Evolutionary conservation across 805 yeast species (phyloP), one percentile per base, ranked within the genome.

Genomic region (Kazachstania bromeliacearum): DNA sequence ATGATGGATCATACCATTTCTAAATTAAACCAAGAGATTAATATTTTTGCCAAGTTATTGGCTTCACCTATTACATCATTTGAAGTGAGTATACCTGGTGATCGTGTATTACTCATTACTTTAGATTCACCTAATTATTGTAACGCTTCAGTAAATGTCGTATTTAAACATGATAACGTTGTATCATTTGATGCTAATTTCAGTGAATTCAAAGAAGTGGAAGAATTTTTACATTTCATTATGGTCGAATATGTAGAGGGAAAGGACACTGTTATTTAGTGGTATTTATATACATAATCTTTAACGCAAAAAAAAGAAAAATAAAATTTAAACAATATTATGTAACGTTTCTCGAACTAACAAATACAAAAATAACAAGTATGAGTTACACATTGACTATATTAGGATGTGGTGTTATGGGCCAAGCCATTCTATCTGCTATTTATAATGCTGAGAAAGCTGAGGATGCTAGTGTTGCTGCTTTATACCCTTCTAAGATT

Each of bases 361-460:
- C n/a, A n/a, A n/a, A n/a, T n/a, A n/a, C n/a, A n/a, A n/a, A n/a
- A n/a, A n/a, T 15, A 24, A 17, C 19, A 26, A 39, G 24, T 9
- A 52, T 51, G 59, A 48, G 50, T 31, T 74, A 73, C 63, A 79
- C 85, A 4, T 63, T 89, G 36, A 71, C 88, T 13, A 77, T 92
- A 21, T 68, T 92, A 37, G 99, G 96, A 24, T 77, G 95, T 51
- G 99, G 99, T 42, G 87, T 83, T 37, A 84, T 92, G 85, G 97
- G 97, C 40, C 80, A 89, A 13, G 96, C 97, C 8, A 84, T 92
- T 32, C 70, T 85, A 22, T 70, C 84, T 9, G 95, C 97, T 8
- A 57, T 58, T 27, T 54, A 53, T 41, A 50, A 48, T 22, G 62
- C 62, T 4, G 59, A 57, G 28, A 50, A 49, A 22, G 48, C 48